Base-by-base conservation (phyloP, 176 grass and related monocot species). In the Triticum timopheevii region DNA sequence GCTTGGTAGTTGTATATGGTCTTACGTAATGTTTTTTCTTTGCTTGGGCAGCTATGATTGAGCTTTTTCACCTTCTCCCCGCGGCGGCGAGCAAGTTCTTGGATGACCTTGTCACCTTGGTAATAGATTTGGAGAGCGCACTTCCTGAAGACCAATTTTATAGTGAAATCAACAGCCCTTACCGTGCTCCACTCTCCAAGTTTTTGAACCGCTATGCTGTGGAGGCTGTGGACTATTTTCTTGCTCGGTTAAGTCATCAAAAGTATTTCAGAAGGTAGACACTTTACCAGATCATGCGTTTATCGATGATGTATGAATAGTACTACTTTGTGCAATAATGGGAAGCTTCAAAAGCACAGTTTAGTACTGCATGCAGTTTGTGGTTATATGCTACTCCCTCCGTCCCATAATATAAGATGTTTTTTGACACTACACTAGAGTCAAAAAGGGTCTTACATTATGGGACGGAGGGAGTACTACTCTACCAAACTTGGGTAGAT, bases 161-260 rank as follows among this genome's bases (percentile, higher is more conserved):
- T 81, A 99, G 97, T 87, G 97, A 99, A 91, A 99, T 99, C 78
- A 99, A 99, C 47, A 99, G 97, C 62, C 97, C 97, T 52, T 99
- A 99, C 45, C 93, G 97, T 73, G 86, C 92, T 83, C 94, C 97
- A 67, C 97, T 99, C 39, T 89, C 94, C 45, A 99, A 99, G 71
- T 99, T 96, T 91, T 83, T 99, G 81, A 99, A 99, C 66, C 92
- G 94, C 58, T 99, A 99, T 76, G 87, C 90, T 52, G 85, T 67
- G 59, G 97, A 99, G 44, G 94, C 97, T 23, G 89, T 96, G 52
- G 97, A 96, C 81, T 99, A 99, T 96, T 99, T 99, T 87, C 97
- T 99, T 83, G 80, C 90, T 80, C 90, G 94, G 40, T 92, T 96
- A 80, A 87, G 82, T 77, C 82, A 96, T 85, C 89, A 90, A 70